These are phyloP conservation scores for Dalbergia cultrata DNA, from an alignment of 306 rosid species.

Conservation along the genomic window DNA sequence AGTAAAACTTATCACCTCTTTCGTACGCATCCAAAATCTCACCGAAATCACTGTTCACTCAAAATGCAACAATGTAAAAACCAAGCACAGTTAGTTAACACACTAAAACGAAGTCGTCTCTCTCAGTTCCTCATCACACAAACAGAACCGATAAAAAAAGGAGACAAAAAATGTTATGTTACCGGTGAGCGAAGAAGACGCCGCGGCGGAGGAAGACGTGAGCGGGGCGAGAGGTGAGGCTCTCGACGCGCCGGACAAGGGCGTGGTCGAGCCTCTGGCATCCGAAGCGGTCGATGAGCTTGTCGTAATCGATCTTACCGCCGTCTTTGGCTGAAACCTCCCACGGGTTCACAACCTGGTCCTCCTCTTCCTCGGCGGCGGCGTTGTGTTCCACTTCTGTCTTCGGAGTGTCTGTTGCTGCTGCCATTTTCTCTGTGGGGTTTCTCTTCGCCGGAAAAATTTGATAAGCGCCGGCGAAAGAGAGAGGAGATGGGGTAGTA, in stretches of 20 bases:
- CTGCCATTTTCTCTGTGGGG: neutral
- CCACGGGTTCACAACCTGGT: slow-evolving; percentile 88
- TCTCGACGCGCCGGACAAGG: slow-evolving; percentile 67
- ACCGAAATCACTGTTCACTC: slow-evolving; percentile 62
- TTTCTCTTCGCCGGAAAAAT: neutral
- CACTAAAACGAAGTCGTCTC: neutral
- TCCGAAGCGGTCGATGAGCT: slow-evolving; percentile 92
- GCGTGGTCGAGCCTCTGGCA: slow-evolving; percentile 77
- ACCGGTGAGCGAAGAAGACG: slow-evolving; percentile 97
- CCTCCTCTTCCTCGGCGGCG: slow-evolving; percentile 44
- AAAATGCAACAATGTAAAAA: neutral
- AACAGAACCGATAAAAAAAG: too few relatives aligned
- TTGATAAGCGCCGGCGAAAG: neutral
- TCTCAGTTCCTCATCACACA: neutral
- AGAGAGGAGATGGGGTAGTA: neutral
- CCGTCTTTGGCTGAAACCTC: slow-evolving; percentile 79
- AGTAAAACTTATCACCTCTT: slow-evolving; percentile 83
- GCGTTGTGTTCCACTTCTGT: neutral
- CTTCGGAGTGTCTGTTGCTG: neutral
- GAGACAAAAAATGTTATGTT: neutral
- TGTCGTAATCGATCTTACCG: slow-evolving; percentile 87
- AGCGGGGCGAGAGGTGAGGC: slow-evolving; percentile 75
- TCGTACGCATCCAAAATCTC: slow-evolving; percentile 80
- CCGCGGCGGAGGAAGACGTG: slow-evolving; percentile 93
- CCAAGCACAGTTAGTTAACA: neutral